Evolutionary conservation across 2,329 filamentous ascomycete species (phyloP), one percentile per base, ranked within the genome.

Genomic region (Cytospora chrysosperma): DNA sequence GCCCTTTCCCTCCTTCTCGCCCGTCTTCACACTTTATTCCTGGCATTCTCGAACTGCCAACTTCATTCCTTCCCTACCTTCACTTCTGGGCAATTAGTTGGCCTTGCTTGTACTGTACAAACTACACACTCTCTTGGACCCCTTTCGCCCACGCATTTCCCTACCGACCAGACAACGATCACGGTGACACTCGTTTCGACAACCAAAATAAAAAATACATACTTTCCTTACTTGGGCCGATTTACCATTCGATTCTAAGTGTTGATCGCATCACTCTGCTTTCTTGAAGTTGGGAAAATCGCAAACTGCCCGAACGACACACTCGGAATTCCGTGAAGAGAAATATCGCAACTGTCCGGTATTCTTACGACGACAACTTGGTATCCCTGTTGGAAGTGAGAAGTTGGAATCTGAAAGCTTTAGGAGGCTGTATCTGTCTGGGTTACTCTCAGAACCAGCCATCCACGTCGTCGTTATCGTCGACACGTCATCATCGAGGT

Each of bases 191-290:
- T 61, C 59, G n/a, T 61, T 61, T 52, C 54, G 27, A 61, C 43
- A 19, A 21, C 28, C 37, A 32, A 49, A 51, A 61, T n/a, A 13
- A 8, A 47, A 24, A 24, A 4, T 21, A 47, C 43, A 12, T 24
- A 12, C 57, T 60, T 40, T 55, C 59, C 59, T 49, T 61, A 60
- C 57, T 60, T 65, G 61, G 37, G 24, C 13, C 12, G 21, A 30
- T 58, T 12, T 54, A 56, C 21, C 62, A 49, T 61, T 67, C 59
- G 32, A 55, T 65, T 58, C 56, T 26, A 59, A 61, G 65, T 67
- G 63, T 65, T 65, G 63, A 65, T 63, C 65, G 65, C 65, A 67
- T 61, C 64, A 56, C 59, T 61, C 59, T 51, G 62, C 62, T 62
- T 32, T 34, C 9, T 21, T 21, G 43, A 62, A 37, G 53, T 61